phyloP scores from a whole-genome alignment of 352 stramenopile genomes.

The Phytophthora foliorum region DNA sequence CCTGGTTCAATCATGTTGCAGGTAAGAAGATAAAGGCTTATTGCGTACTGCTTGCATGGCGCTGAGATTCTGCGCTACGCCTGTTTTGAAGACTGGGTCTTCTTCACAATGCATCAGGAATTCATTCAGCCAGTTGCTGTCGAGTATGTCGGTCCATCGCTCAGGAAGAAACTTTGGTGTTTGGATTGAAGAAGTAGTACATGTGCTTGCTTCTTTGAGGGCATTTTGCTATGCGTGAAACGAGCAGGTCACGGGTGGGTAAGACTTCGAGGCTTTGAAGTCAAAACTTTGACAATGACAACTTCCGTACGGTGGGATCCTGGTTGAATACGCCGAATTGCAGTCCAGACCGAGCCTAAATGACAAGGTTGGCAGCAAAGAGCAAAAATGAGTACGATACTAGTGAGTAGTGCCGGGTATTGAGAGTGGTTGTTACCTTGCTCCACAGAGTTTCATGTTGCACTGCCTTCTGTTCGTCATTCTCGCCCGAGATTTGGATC shows the following conservation, averaged over 20 bases:
- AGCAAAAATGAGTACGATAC: conserved; percentile 1
- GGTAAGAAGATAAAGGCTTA: not conserved
- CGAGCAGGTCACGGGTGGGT: not conserved
- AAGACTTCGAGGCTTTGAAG: not conserved
- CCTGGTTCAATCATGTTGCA: not conserved
- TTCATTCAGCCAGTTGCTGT: conserved; percentile 23
- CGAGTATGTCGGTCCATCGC: conserved; percentile 21
- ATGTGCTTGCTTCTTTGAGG: not conserved
- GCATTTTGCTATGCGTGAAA: not conserved
- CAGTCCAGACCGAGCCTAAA: conserved; percentile 18
- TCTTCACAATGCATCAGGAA: conserved; percentile 35
- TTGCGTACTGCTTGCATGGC: conserved; percentile 48
- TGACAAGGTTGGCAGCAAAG: not conserved
- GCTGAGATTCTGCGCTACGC: conserved; percentile 40
- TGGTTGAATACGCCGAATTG: conserved; percentile 11
- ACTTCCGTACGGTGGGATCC: conserved; percentile 8
- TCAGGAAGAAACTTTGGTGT: not conserved
- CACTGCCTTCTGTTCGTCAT: not conserved
- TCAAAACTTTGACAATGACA: not conserved
- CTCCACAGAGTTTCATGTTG: conserved; percentile 18
- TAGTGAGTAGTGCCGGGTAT: not conserved
- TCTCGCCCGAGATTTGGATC: conserved; percentile 1
- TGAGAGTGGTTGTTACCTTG: conserved; percentile 16
- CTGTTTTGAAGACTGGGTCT: conserved; percentile 40
- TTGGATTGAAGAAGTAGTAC: not conserved